Base-by-base conservation (phyloP, 208 protist genomes). In the Acanthamoeba sp. region DNA sequence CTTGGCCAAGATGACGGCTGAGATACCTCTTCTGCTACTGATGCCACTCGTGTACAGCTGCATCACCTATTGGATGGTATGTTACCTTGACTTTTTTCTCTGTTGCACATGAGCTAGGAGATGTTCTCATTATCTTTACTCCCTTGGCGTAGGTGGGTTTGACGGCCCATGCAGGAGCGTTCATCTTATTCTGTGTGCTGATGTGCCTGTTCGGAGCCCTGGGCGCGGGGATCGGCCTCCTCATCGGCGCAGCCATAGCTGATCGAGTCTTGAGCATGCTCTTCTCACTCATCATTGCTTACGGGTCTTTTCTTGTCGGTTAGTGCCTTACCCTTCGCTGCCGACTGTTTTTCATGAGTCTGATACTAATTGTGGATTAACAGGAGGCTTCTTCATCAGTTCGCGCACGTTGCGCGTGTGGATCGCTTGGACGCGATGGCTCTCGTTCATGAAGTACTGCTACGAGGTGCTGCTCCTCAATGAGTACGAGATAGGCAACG, bases 31-130 rank as follows among this genome's bases (percentile, higher is more conserved):
- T 27, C 66, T 32, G 38, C 10, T 94, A 0, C 18, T 90, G 5
- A 59, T 93, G n/a, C 71, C 87, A 24, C 10, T 55, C 36, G 62
- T 95, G 29, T 94, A 69, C 52, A 48, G 24, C 64, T 29, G 18
- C 24, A 95, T 96, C 73, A 64, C 87, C 45, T 96, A 96, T 89
- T 96, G 94, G 94, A 94, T 95, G 95, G 59, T 96, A 2, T 94
- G 95, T 12, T 12, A 73, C 1, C 6, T 32, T 24, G 42, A 16
- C 62, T 22, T 27, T 22, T 22, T 71, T 71, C 14, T 7, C 62
- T 71, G n/a, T n/a, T n/a, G n/a, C n/a, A n/a, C n/a, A n/a, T n/a
- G n/a, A n/a, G n/a, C n/a, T n/a, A n/a, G n/a, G n/a, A n/a, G n/a
- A n/a, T n/a, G n/a, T n/a, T n/a, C n/a, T n/a, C n/a, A n/a, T n/a